Conservation (phyloP, 495 filamentous ascomycete genomes). For the Daldinia bambusicola region DNA sequence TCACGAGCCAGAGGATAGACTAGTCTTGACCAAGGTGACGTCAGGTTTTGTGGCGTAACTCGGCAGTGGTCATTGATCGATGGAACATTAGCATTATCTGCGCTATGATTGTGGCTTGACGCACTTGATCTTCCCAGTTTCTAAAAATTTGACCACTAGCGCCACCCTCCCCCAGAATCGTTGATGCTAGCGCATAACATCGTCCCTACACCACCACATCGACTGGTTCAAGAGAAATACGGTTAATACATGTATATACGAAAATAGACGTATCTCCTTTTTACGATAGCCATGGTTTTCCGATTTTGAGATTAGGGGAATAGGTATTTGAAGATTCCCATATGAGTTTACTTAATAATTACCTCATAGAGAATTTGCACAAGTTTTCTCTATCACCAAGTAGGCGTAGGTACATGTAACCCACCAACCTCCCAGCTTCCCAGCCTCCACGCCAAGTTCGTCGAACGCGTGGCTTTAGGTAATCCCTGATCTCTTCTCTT, state of each 20-base stretch:
- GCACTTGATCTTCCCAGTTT: conserved; percentile 13
- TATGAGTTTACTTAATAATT: background rate
- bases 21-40: conserved; percentile 22
- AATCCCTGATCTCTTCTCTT: background rate
- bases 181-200: background rate
- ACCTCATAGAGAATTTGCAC: background rate
- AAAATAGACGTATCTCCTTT: background rate
- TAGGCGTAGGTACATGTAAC: background rate
- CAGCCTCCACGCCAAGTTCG: conserved; percentile 24
- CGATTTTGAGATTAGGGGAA: background rate
- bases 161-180: background rate
- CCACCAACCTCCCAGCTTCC: conserved; percentile 7
- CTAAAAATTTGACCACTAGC: conserved; percentile 14
- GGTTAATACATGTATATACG: background rate
- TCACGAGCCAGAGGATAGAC: conserved; percentile 18
- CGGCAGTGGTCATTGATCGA: conserved; percentile 5
- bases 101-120: conserved; percentile 38
- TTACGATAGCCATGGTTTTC: background rate
- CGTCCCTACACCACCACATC: background rate
- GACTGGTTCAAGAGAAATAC: background rate
- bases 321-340: background rate
- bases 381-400: background rate
- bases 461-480: conserved; percentile 10
- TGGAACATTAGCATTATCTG: background rate
- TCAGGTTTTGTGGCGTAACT: conserved; percentile 37